These are phyloP conservation scores for Emiliania huxleyi DNA, from an alignment of 78 protist genomes.

Conservation along the genomic window DNA sequence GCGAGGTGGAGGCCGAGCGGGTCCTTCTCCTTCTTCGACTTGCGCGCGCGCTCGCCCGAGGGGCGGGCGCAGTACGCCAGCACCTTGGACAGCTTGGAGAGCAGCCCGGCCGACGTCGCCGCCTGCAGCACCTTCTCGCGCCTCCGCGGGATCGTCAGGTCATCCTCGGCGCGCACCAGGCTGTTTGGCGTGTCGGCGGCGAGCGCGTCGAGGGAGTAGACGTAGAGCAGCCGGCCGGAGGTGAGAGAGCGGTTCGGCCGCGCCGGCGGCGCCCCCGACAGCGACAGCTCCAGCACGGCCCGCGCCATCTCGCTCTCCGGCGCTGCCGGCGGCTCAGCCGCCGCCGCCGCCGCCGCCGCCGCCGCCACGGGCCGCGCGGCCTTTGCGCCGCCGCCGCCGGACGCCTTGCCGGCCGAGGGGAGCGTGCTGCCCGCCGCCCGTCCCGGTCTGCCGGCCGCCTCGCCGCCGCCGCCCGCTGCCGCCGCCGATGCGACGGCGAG, in stretches of 20 bases:
- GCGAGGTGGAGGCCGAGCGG: neutral
- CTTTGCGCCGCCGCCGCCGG: neutral
- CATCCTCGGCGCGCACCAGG: neutral
- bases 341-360: neutral
- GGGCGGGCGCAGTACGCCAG: neutral
- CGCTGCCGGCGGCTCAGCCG: neutral
- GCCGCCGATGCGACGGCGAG: neutral
- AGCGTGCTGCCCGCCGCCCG: neutral
- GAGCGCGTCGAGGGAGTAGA: neutral
- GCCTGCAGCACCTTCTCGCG: neutral
- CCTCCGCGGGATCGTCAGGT: neutral
- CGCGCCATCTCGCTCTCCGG: neutral
- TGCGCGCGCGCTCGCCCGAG: neutral
- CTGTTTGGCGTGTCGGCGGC: neutral
- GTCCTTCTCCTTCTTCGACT: neutral
- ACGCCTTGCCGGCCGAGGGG: neutral
- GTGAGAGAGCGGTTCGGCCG: neutral
- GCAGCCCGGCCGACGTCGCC: neutral
- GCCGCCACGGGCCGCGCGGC: neutral
- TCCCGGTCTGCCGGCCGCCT: too few species aligned
- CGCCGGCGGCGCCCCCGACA: neutral
- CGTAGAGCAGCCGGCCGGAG: neutral
- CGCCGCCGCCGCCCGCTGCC: neutral
- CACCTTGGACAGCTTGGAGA: neutral
- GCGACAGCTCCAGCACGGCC: neutral